Conservation (phyloP, 179 eudicot genomes). For the Beta macrorhiza region DNA sequence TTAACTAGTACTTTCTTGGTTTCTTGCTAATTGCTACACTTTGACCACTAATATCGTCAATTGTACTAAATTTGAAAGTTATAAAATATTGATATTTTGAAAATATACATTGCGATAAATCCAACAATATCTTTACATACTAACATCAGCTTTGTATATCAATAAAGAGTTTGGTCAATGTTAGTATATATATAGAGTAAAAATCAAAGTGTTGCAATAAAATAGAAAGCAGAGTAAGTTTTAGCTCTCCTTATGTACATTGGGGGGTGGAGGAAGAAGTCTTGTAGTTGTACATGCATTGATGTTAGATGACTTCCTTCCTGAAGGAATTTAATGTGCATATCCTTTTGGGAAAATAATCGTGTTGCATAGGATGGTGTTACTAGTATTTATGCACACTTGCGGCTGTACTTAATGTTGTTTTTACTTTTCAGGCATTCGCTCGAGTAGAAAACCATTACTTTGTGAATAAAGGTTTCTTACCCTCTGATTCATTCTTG, state of each 20-base stretch:
- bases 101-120: too few relatives aligned
- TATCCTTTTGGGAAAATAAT: background rate
- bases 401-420: background rate
- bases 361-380: background rate
- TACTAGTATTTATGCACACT: background rate
- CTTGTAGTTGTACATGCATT: background rate
- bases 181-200: too few relatives aligned
- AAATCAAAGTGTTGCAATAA: too few relatives aligned
- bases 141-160: too few relatives aligned
- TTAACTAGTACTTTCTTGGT: background rate
- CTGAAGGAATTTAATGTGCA: background rate
- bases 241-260: background rate
- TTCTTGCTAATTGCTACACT: too few relatives aligned
- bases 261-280: background rate
- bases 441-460: conserved; percentile 98
- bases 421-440: conserved; percentile 64
- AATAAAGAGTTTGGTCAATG: too few relatives aligned
- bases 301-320: background rate
- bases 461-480: conserved; percentile 83
- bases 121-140: too few relatives aligned
- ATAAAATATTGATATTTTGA: too few relatives aligned
- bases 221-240: too few relatives aligned
- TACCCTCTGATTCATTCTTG: conserved; percentile 76
- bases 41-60: too few relatives aligned
- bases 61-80: too few relatives aligned